Conservation (phyloP, 2,329 filamentous ascomycete species). For the Fusarium avenaceum region DNA sequence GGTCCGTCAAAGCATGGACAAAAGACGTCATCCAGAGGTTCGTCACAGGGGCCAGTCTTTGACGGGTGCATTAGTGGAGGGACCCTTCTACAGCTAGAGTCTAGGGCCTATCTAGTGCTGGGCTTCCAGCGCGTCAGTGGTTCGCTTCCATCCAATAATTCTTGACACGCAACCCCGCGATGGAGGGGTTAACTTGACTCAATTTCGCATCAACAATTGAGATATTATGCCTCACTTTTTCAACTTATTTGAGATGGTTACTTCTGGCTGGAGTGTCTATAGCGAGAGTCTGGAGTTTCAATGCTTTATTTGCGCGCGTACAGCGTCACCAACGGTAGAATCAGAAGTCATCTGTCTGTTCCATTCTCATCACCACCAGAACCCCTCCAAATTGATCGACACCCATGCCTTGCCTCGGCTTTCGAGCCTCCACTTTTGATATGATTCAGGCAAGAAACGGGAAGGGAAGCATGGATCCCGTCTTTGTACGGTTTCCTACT, state of each 20-base stretch:
- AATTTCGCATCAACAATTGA: constrained; percentile 21
- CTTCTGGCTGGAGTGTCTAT: constrained; percentile 20
- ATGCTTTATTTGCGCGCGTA: constrained; percentile 11
- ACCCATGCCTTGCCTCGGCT: constrained; percentile 21
- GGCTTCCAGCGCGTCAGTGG: constrained; percentile 10
- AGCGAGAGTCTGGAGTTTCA: constrained; percentile 3
- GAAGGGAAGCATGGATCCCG: constrained; percentile 1
- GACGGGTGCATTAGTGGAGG: constrained; percentile 26
- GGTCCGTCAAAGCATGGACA: constrained; percentile 2
- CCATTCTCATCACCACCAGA: constrained; percentile 23
- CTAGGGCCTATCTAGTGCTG: background rate
- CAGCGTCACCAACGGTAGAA: constrained; percentile 11
- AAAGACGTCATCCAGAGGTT: constrained; percentile 38
- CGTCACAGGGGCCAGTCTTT: constrained; percentile 23
- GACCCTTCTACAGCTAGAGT: constrained; percentile 17
- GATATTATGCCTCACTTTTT: constrained; percentile 31
- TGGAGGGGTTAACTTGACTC: constrained; percentile 37
- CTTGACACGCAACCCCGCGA: constrained; percentile 32
- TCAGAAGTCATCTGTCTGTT: constrained; percentile 5
- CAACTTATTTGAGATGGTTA: constrained; percentile 1
- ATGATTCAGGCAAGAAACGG: constrained; percentile 1
- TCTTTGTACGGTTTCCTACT: constrained; percentile 24
- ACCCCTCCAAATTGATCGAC: constrained; percentile 30
- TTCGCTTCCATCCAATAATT: constrained; percentile 17
- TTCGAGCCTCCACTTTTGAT: constrained; percentile 14